Conservation (phyloP, 768 basidiomycete species). For the Megacollybia marginata region DNA sequence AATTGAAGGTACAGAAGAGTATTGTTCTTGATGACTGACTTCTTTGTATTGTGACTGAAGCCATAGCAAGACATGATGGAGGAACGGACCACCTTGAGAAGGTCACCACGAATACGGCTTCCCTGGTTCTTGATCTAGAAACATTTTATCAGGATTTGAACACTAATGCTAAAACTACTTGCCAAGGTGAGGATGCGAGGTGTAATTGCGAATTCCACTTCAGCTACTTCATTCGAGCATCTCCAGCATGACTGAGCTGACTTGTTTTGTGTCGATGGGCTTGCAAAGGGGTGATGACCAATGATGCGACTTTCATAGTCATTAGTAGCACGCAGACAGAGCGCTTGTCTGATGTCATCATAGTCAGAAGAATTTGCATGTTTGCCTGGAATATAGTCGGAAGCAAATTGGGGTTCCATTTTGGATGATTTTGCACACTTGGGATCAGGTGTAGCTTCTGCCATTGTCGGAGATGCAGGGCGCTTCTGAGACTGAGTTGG, state of each 20-base stretch:
- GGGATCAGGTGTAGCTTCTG: neutral
- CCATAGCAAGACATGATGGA: neutral
- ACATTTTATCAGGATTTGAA: neutral
- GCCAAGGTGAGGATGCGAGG: neutral
- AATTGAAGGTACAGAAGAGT: neutral
- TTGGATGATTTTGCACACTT: neutral
- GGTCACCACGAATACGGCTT: neutral
- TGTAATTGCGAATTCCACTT: neutral
- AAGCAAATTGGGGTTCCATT: neutral
- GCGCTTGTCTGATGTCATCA: neutral
- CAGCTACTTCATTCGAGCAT: neutral
- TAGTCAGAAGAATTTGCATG: constrained; percentile 1
- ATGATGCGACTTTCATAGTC: neutral
- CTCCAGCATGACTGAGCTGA: neutral
- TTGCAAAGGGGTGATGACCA: constrained; percentile 1
- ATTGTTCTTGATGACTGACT: neutral
- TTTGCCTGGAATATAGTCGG: neutral
- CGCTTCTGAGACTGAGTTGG: no score
- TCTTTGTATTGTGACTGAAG: neutral
- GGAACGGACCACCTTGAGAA: neutral
- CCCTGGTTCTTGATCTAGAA: neutral
- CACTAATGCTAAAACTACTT: neutral
- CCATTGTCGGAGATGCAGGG: neutral
- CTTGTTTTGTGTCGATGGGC: neutral
- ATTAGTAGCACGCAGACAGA: neutral